Evolutionary conservation across 2,329 filamentous ascomycete genomes (phyloP), one percentile per base, ranked within the genome.

Genomic region (Aspergillus sergii): DNA sequence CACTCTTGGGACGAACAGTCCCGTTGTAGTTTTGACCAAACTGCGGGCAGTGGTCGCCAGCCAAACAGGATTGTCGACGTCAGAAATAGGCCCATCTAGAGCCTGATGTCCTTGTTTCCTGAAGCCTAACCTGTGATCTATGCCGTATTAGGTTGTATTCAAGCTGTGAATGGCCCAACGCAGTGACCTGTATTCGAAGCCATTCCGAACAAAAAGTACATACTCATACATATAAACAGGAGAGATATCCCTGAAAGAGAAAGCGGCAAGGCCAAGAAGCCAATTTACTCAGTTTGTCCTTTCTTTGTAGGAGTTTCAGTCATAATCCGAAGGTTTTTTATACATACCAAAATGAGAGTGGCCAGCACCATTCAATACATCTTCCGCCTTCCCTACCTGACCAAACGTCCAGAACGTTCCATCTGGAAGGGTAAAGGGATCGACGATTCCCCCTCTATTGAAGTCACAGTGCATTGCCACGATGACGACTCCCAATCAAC

Each of bases 341-440:
- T 46, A 59, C 46, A 62, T 53, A 16, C 55, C 39, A 64, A 51
- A 30, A 70, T 70, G 69, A 64, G 68, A 16, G 62, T 66, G 56
- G 64, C 59, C 50, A 64, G 60, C 41, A 67, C 65, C 30, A 58
- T 72, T 64, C 70, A 66, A 32, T 67, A 65, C 58, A 60, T 69
- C 58, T 62, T 69, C 26, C 63, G 56, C 58, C 60, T 72, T 28
- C 60, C 69, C 26, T 66, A 67, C 56, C 66, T 68, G 55, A 57
- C 64, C 32, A 66, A 65, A 56, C 66, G 62, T 36, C 57, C 59
- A 46, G 59, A 62, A n/a, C 60, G 57, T n/a, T 59, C 66, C 8
- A 28, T 50, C 41, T 57, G 59, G 55, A 69, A 71, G 39, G 66
- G 64, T 9, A 66, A 69, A 60, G 48, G 53, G 43, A 57, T 58